Conservation (phyloP, 495 filamentous ascomycete genomes). For the Neurospora sp. region DNA sequence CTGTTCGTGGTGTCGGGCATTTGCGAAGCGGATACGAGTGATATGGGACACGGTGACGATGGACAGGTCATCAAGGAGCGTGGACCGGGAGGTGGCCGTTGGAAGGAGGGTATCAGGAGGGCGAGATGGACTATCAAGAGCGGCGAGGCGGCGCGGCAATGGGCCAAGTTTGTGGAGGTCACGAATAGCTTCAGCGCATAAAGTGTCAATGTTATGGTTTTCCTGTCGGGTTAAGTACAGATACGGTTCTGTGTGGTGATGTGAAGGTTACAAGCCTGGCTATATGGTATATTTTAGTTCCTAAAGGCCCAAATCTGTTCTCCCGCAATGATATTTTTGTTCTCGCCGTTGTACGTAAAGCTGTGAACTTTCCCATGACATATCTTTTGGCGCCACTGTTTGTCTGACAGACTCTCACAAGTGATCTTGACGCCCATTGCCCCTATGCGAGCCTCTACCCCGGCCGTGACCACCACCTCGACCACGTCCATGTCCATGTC, state of each 20-base stretch:
- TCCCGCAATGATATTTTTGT: not conserved
- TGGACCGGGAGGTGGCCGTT: constrained; percentile 74
- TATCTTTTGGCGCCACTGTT: not conserved
- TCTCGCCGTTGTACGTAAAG: not conserved
- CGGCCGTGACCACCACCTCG: not conserved
- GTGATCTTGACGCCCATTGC: not conserved
- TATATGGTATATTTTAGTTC: not conserved
- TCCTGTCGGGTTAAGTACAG: not conserved
- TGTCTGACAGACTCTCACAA: not conserved
- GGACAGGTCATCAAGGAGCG: constrained; percentile 69
- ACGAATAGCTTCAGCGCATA: constrained; percentile 26
- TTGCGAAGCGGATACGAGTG: constrained; percentile 70
- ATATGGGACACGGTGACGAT: constrained; percentile 52
- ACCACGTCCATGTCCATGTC: not conserved
- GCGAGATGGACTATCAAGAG: constrained; percentile 77
- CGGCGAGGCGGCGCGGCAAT: constrained; percentile 67
- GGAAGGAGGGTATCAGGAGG: constrained; percentile 84
- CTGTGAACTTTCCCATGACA: not conserved
- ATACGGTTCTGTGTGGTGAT: not conserved
- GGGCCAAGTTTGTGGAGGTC: constrained; percentile 55
- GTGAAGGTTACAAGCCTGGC: not conserved
- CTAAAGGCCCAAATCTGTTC: not conserved
- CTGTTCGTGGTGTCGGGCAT: constrained; percentile 73
- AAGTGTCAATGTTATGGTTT: not conserved
- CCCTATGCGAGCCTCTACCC: not conserved